Base-by-base conservation (phyloP, 169 alveolate genomes). In the Cryptosporidium felis region DNA sequence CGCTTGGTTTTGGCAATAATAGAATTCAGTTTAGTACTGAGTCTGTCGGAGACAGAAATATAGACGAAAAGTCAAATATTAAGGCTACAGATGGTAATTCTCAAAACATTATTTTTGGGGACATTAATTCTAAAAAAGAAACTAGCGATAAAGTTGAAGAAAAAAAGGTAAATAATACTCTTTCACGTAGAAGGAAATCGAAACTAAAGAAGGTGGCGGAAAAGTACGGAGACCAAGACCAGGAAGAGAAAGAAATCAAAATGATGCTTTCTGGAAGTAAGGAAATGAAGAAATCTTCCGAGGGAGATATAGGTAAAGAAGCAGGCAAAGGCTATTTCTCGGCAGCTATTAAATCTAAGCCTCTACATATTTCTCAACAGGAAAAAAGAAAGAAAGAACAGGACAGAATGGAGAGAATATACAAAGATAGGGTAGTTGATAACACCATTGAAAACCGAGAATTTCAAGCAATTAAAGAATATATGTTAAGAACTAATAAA, bases 211-310 rank as follows among this genome's bases (percentile, higher is more conserved):
- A 92, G 89, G 81, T 90, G 23, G 91, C 92, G 66, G 90, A 91
- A 53, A 93, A 93, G 79, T 93, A 93, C 61, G 94, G 88, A 2
- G 97, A 94, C 30, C 90, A 93, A 80, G 93, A 90, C 66, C 95
- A 94, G 14, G 95, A 94, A 53, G 97, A 94, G 59, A 89, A 93
- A 74, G 80, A 92, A 80, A 38, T 91, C 36, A 89, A 88, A 63
- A 56, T 92, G 93, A 65, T 91, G 66, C 56, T 94, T 23, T 88
- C 89, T 40, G 97, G 97, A 53, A 91, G 94, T 60, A 89, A 89
- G 59, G 89, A 92, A 40, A 91, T 91, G 90, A 92, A 90, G 74
- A 66, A 67, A 12, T 34, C 85, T 56, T 82, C 81, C 18, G 53
- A 23, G 1, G 47, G 80, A 58, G 5, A 36, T 12, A 23, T 18